Conservation (phyloP, 2,329 filamentous ascomycete genomes). For the Venturia asperata region DNA sequence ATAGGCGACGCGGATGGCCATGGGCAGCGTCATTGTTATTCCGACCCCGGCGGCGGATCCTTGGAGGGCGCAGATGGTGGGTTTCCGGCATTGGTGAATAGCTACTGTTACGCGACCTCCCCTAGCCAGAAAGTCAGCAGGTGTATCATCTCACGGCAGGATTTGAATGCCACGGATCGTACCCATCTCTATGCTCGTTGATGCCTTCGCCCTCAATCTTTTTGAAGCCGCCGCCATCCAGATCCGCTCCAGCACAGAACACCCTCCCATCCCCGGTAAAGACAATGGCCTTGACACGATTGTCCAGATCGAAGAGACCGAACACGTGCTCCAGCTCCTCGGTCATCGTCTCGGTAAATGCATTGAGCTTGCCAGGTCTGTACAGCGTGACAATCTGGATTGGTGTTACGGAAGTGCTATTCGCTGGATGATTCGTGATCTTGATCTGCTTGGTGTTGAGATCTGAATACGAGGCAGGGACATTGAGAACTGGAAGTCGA, state of each 20-base stretch:
- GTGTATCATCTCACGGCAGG: constrained; percentile 1
- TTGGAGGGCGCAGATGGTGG: constrained; percentile 49
- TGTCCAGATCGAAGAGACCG: constrained; percentile 46
- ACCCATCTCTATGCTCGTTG: constrained; percentile 49
- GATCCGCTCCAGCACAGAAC: constrained; percentile 51
- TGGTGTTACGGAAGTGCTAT: constrained; percentile 46
- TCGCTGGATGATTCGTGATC: constrained; percentile 34
- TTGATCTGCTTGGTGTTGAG: constrained; percentile 37
- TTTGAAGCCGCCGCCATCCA: constrained; percentile 47
- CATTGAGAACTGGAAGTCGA: constrained; percentile 19
- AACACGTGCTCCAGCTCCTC: constrained; percentile 51
- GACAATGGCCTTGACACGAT: constrained; percentile 48
- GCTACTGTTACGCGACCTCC: constrained; percentile 44
- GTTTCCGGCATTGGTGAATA: constrained; percentile 52
- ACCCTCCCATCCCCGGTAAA: constrained; percentile 47
- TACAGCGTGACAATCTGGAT: constrained; percentile 58
- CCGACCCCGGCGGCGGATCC: constrained; percentile 52
- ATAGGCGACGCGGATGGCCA: constrained; percentile 49
- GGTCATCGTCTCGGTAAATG: constrained; percentile 60
- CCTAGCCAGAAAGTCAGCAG: constrained; percentile 23
- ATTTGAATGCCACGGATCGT: constrained; percentile 20
- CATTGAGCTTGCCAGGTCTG: constrained; percentile 60
- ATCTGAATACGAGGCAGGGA: constrained; percentile 36
- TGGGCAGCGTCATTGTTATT: constrained; percentile 53
- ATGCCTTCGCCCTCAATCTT: constrained; percentile 34